These are phyloP conservation scores for Kwoniella pini DNA, from an alignment of 768 basidiomycete species.

Conservation along the genomic window DNA sequence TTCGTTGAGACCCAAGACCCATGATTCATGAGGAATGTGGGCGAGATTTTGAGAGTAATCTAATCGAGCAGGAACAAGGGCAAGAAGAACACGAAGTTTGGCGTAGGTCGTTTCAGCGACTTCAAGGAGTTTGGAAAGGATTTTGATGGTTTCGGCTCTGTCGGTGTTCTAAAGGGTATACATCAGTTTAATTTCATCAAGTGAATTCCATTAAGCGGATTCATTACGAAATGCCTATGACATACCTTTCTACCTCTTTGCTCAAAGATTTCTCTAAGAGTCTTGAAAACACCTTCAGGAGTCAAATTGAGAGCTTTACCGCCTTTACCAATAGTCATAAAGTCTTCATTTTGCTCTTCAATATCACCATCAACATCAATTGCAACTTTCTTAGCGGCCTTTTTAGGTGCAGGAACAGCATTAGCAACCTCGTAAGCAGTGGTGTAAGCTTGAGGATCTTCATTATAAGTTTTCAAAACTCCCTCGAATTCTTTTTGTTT, in stretches of 20 bases:
- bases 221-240: background rate
- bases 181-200: slow-evolving; percentile 2
- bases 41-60: slow-evolving; percentile 80
- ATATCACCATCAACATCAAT: slow-evolving; percentile 44
- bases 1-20: slow-evolving; percentile 82
- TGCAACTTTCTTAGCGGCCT: slow-evolving; percentile 56
- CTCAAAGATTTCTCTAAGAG: slow-evolving; percentile 84
- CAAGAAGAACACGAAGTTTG: slow-evolving; percentile 87
- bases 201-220: background rate
- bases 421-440: slow-evolving; percentile 63
- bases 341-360: slow-evolving; percentile 63
- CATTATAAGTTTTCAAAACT: slow-evolving; percentile 74
- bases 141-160: slow-evolving; percentile 87
- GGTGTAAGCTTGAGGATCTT: slow-evolving; percentile 88
- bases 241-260: slow-evolving; percentile 92
- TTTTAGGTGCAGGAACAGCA: slow-evolving; percentile 55
- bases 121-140: slow-evolving; percentile 80
- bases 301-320: slow-evolving; percentile 81
- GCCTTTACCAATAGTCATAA: slow-evolving; percentile 87
- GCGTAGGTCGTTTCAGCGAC: slow-evolving; percentile 87
- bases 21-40: slow-evolving; percentile 89
- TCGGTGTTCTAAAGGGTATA: slow-evolving; percentile 80
- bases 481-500: slow-evolving; percentile 81
- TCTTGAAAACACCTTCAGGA: slow-evolving; percentile 77
- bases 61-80: slow-evolving; percentile 90